Base-by-base conservation (phyloP, 352 stramenopile species). In the Phytophthora boehmeriae region DNA sequence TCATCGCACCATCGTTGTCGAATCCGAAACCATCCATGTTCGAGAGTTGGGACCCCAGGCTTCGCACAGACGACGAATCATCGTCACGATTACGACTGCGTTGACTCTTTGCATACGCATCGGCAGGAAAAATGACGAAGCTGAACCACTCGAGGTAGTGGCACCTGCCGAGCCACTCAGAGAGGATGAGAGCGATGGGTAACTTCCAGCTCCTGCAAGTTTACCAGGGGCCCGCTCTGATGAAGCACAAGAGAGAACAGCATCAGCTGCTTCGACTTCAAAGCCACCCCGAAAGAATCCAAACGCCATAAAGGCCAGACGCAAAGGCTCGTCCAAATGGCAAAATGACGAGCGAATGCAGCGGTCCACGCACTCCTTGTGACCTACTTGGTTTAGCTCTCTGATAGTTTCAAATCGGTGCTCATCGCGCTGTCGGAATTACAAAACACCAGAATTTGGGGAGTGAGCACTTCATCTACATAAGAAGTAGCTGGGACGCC, bases 291-390 rank as follows among this genome's bases (percentile, higher is more conserved):
- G 81, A 54, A 94, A 94, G 42, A 94, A 90, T 11, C 86, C 86
- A 27, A 94, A 77, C 16, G 80, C 83, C 83, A 94, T 92, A 44
- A 94, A 94, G 1, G 83, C 85, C 17, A 92, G 66, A n/a, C 75
- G 79, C 19, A 92, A 66, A 8, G 81, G 68, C 28, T 88, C 75
- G 2, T 91, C 80, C 27, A 94, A 64, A 42, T 92, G 85, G 27
- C 76, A 88, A 65, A 94, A 92, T 1, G 85, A 94, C 14, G 85
- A 92, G 5, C 85, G 83, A 41, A 94, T 94, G 42, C 80, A 94
- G 6, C 81, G 77, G 42, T 94, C 85, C 10, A 92, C 70, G 46
- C 83, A 91, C 42, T 94, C 85, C 47, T 90, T 89, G 54, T 92
- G 73, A 0, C 83, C 83, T 16, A 83, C 81, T 68, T 91, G 82